phyloP scores from a whole-genome alignment of 2,329 filamentous ascomycete species.

The Trichophyton equinum region DNA sequence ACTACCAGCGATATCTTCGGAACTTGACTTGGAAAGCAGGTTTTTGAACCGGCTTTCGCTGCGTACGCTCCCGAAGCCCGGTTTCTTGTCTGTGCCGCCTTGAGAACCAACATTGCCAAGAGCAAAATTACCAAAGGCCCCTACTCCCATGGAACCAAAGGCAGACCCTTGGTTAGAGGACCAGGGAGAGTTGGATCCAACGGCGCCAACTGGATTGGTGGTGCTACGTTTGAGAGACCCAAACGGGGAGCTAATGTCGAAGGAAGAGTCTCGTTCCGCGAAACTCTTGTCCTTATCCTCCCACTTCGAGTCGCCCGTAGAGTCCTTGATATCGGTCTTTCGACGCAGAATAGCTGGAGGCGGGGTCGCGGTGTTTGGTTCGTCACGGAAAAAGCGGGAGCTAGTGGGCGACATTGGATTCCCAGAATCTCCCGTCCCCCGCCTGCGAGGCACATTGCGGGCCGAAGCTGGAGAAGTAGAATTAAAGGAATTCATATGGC shows the following conservation, averaged over 20 bases:
- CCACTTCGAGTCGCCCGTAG: conserved; percentile 25
- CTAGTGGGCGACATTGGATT: conserved; percentile 38
- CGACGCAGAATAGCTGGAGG: conserved; percentile 49
- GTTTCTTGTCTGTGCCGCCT: conserved; percentile 56
- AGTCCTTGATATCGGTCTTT: conserved; percentile 50
- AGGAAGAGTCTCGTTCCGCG: conserved; percentile 27
- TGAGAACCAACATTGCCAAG: conserved; percentile 40
- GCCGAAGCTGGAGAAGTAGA: conserved; percentile 61
- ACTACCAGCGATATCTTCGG: conserved; percentile 47
- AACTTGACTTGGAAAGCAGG: conserved; percentile 64
- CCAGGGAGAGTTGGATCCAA: conserved; percentile 39
- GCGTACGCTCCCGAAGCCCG: conserved; percentile 51
- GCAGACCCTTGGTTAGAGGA: conserved; percentile 45
- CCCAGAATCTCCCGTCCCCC: conserved; percentile 65
- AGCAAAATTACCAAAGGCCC: conserved; percentile 79
- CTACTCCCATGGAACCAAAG: conserved; percentile 55
- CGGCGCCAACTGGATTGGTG: conserved; percentile 36
- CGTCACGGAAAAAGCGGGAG: conserved; percentile 36
- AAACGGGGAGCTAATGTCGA: conserved; percentile 36
- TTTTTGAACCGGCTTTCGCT: conserved; percentile 79
- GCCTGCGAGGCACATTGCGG: conserved; percentile 64
- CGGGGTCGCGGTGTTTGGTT: conserved; percentile 46
- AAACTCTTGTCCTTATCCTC: conserved; percentile 40
- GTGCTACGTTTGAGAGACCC: conserved; percentile 44
- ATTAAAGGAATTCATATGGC: conserved; percentile 50